Conservation (phyloP, 1,139 yeast genomes). For the Pichiaceae sp. region DNA sequence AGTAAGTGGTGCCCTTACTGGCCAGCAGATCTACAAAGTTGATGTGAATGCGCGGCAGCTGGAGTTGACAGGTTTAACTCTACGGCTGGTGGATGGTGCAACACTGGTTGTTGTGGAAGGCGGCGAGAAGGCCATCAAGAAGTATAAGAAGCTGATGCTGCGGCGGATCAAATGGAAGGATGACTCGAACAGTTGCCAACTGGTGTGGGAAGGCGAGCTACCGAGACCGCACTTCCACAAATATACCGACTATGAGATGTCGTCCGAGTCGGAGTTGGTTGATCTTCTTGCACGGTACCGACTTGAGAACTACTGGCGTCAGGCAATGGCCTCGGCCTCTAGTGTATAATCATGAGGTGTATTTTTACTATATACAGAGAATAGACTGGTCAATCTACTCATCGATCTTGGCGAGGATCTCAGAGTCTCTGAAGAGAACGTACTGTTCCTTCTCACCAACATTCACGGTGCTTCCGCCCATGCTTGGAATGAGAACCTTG, state of each 20-base stretch:
- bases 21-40: slow-evolving; percentile 63
- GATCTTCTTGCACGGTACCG: slow-evolving; percentile 42
- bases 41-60: slow-evolving; percentile 74
- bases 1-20: slow-evolving; percentile 46
- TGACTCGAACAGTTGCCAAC: slow-evolving; percentile 38
- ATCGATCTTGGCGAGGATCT: slow-evolving; percentile 84
- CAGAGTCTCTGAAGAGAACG: slow-evolving; percentile 78
- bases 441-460: slow-evolving; percentile 70
- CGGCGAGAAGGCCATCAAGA: slow-evolving; percentile 47
- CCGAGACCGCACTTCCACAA: slow-evolving; percentile 43
- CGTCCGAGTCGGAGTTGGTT: slow-evolving; percentile 47
- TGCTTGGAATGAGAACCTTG: slow-evolving; percentile 78
- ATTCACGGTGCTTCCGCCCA: slow-evolving; percentile 73
- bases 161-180: slow-evolving; percentile 67
- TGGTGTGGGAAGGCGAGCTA: slow-evolving; percentile 75
- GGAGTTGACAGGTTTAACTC: slow-evolving; percentile 51
- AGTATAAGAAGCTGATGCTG: slow-evolving; percentile 54
- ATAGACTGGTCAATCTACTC: slow-evolving; percentile 19
- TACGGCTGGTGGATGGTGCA: slow-evolving; percentile 35
- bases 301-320: slow-evolving; percentile 56
- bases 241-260: slow-evolving; percentile 51
- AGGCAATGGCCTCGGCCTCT: slow-evolving; percentile 22
- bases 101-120: slow-evolving; percentile 70
- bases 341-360: not conserved
- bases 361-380: not conserved